A percentile compares a stretch with the other conserved stretches of the same genome.
Conservation (phyloP, 257 asterid species). For the Schizonepeta tenuifolia region DNA sequence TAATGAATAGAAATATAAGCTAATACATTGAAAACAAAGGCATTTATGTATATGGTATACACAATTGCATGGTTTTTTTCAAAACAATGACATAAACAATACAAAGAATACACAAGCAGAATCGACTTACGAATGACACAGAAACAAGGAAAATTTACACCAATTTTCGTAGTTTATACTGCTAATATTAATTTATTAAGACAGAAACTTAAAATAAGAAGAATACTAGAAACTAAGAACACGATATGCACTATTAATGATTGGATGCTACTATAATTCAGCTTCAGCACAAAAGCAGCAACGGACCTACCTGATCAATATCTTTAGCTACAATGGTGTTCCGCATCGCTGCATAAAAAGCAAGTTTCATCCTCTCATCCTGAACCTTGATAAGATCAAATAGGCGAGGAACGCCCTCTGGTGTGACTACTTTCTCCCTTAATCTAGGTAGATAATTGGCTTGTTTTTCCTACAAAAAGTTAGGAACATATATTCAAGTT, state of each 20-base stretch:
- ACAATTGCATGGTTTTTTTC: neutral
- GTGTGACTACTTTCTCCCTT: slow-evolving; percentile 68
- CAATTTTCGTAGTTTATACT: neutral
- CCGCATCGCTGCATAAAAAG: slow-evolving; percentile 80
- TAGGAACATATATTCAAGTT: slow-evolving; percentile 12
- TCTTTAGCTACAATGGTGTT: slow-evolving; percentile 80
- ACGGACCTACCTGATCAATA: slow-evolving; percentile 74
- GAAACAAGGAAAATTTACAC: neutral
- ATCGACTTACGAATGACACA: neutral
- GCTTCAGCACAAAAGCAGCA: neutral
- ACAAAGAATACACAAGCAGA: neutral
- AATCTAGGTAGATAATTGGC: slow-evolving; percentile 52
- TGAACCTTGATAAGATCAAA: slow-evolving; percentile 88
- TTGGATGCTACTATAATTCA: neutral
- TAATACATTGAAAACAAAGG: slow-evolving; percentile 1
- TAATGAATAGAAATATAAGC: neutral
- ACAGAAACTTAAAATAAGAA: neutral
- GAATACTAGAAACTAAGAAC: neutral
- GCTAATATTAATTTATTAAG: neutral
- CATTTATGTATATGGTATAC: neutral
- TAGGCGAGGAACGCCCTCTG: slow-evolving; percentile 84
- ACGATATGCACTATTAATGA: neutral
- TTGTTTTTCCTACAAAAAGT: slow-evolving; percentile 83
- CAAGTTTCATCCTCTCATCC: slow-evolving; percentile 91
- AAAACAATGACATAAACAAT: neutral